These are phyloP conservation scores for Bruguiera hainesii DNA, from an alignment of 441 rosid genomes.

Conservation along the genomic window DNA sequence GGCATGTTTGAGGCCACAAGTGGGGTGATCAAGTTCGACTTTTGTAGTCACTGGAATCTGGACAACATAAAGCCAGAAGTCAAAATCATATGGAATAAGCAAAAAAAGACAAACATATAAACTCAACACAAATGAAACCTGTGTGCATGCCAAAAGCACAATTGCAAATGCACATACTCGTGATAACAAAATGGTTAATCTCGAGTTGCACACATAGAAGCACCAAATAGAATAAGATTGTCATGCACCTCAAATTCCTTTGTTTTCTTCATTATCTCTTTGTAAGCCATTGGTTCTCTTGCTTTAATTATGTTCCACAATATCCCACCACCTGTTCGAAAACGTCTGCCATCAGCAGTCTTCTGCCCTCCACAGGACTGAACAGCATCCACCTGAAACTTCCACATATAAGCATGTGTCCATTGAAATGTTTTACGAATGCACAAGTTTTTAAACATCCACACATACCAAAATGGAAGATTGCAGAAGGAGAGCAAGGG, in stretches of 20 bases:
- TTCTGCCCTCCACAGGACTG: conserved; percentile 92
- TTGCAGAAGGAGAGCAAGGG: not conserved
- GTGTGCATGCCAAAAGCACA: not conserved
- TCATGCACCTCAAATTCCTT: conserved; percentile 83
- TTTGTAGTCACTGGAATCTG: too few species aligned
- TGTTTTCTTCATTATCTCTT: conserved; percentile 79
- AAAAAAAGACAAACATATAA: not conserved
- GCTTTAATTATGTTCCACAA: conserved; percentile 83
- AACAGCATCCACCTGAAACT: conserved; percentile 70
- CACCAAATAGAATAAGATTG: not conserved
- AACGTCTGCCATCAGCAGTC: conserved; percentile 83
- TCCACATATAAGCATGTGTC: conserved; percentile 26
- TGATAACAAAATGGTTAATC: not conserved
- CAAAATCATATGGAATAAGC: not conserved
- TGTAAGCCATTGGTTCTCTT: conserved; percentile 63
- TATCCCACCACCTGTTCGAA: conserved; percentile 79
- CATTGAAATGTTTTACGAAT: not conserved
- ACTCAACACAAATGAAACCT: not conserved
- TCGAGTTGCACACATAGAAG: not conserved
- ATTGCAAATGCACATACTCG: not conserved
- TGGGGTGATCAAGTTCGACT: too few species aligned
- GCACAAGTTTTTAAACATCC: not conserved
- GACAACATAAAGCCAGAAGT: not conserved
- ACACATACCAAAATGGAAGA: not conserved
- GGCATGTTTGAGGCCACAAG: not conserved